phyloP scores from a whole-genome alignment of 2,329 filamentous ascomycete species.

The Diaporthe aspalathi region DNA sequence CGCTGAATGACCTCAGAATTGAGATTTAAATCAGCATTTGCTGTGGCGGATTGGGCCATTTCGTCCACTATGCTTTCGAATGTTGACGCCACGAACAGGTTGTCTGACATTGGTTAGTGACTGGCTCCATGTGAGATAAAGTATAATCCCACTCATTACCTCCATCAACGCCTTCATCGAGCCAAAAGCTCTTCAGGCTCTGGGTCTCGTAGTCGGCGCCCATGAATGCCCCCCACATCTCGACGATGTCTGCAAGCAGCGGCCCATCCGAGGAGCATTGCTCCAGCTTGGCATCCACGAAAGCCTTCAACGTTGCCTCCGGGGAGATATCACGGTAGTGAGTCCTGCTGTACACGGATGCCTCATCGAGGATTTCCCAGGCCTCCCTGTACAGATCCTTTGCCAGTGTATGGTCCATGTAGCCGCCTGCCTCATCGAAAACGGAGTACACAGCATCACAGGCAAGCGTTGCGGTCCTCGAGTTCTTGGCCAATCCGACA shows the following conservation, averaged over 20 bases:
- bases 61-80: background rate
- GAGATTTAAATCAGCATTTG: background rate
- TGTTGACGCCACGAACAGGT: constrained; percentile 3
- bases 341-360: background rate
- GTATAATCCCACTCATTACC: background rate
- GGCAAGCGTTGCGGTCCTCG: background rate
- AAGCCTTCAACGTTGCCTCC: background rate
- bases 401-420: background rate
- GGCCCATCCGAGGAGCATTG: background rate
- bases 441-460: background rate
- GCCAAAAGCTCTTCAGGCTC: background rate
- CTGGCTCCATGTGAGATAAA: background rate
- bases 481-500: background rate
- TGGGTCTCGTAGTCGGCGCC: constrained; percentile 6
- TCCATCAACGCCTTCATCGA: background rate
- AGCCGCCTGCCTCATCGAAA: background rate
- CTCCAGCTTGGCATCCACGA: background rate
- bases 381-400: background rate
- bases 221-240: constrained; percentile 10
- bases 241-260: background rate
- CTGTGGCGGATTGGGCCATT: background rate
- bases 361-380: background rate
- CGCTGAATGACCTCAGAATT: background rate
- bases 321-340: background rate
- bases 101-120: background rate